Percentiles rank a stretch among this genome's conserved stretches.
Evolutionary conservation across 306 rosid species (phyloP).

Genomic region (Rosa lucieae): DNA sequence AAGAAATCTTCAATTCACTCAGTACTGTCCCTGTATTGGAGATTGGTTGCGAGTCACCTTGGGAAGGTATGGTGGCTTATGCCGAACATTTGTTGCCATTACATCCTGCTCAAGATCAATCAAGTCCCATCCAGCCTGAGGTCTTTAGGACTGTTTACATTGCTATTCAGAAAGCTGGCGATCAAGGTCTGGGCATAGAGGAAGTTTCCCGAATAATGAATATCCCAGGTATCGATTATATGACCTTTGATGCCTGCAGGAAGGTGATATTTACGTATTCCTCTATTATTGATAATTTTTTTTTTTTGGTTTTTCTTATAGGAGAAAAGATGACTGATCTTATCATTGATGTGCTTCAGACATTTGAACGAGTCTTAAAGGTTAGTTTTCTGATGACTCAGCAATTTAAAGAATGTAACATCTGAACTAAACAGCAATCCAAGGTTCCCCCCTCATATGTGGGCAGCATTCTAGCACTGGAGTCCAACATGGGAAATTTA

Average conservation of each 20-base stretch:
- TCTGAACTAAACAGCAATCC: not conserved
- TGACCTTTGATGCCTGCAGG: not conserved
- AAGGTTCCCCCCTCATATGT: not conserved
- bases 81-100: conserved; percentile 44
- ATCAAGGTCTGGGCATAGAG: conserved; percentile 82
- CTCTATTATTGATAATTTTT: conserved; percentile 16
- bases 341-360: conserved; percentile 71
- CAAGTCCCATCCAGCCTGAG: conserved; percentile 47
- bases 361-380: conserved; percentile 68
- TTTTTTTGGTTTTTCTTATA: conserved; percentile 31
- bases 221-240: conserved; percentile 57
- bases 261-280: conserved; percentile 18
- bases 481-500: not conserved
- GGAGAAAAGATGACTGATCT: conserved; percentile 60
- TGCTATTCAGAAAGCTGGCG: conserved; percentile 85
- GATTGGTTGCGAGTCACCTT: conserved; percentile 47
- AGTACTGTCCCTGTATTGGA: conserved; percentile 35
- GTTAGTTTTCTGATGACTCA: conserved; percentile 39
- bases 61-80: conserved; percentile 81
- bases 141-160: conserved; percentile 58
- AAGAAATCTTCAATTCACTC: conserved; percentile 40
- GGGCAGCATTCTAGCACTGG: not conserved
- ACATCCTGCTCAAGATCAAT: conserved; percentile 43
- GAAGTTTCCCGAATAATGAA: conserved; percentile 63
- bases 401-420: conserved; percentile 1